Conservation (phyloP, 129 eudicot genomes). For the Flaveria ramosissima region DNA sequence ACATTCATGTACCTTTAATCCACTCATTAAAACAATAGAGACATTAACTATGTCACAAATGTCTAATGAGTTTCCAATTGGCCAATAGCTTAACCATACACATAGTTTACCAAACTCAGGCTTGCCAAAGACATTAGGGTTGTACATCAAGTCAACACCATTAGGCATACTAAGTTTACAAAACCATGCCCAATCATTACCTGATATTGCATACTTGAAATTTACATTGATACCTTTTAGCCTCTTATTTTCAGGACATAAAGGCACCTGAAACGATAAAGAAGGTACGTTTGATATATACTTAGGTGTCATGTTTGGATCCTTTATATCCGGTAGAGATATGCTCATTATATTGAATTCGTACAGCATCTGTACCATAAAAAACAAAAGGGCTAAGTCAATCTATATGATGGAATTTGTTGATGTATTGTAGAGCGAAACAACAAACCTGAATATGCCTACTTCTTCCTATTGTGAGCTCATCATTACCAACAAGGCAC, state of each 20-base stretch:
- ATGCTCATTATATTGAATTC: slow-evolving; percentile 36
- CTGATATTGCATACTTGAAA: slow-evolving; percentile 12
- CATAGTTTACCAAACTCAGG: slow-evolving; percentile 18
- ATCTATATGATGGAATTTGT: background rate
- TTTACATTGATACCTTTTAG: slow-evolving; percentile 29
- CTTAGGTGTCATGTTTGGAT: slow-evolving; percentile 7
- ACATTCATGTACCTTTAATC: too few species aligned
- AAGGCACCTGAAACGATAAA: slow-evolving; percentile 35
- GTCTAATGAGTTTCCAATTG: background rate
- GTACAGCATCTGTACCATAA: slow-evolving; percentile 29
- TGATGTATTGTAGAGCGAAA: background rate
- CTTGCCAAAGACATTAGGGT: slow-evolving; percentile 32
- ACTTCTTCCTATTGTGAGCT: slow-evolving; percentile 26
- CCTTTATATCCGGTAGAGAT: slow-evolving; percentile 13
- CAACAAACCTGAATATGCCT: slow-evolving; percentile 18
- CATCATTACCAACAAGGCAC: slow-evolving; percentile 29
- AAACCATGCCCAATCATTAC: slow-evolving; percentile 23
- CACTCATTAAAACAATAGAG: too few species aligned
- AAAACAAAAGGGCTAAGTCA: background rate
- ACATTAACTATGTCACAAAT: background rate
- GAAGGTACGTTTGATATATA: slow-evolving; percentile 13
- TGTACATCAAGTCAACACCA: slow-evolving; percentile 32
- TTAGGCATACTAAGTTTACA: slow-evolving; percentile 11
- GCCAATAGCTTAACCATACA: background rate
- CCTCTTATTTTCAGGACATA: slow-evolving; percentile 13